Percentiles rank a stretch among this genome's conserved stretches.
Evolutionary conservation across 2,329 filamentous ascomycete species (phyloP).

Genomic region (Trichoderma semiorbis): DNA sequence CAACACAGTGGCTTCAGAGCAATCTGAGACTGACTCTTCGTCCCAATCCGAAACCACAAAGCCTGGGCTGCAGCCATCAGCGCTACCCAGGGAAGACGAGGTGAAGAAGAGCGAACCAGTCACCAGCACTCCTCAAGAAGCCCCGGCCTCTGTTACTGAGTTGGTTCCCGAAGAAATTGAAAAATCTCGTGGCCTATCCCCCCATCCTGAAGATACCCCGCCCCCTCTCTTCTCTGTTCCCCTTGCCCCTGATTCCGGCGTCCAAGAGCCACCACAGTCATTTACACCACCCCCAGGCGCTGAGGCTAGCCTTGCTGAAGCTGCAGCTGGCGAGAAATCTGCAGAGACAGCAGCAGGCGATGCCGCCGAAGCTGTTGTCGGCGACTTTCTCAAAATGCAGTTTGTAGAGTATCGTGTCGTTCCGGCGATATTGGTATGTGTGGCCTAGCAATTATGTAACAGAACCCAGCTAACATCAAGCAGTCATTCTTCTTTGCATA

Average conservation of each 20-base stretch:
- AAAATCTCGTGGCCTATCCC: slow-evolving; percentile 38
- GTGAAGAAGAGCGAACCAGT: background rate
- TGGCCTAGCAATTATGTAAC: background rate
- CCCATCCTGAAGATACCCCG: slow-evolving; percentile 65
- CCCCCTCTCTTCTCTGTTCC: slow-evolving; percentile 53
- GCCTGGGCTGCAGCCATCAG: background rate
- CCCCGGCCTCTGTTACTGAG: slow-evolving; percentile 19
- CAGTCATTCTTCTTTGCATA: slow-evolving; percentile 98
- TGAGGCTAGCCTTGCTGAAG: background rate
- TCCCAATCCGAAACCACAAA: background rate
- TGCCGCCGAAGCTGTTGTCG: slow-evolving; percentile 68
- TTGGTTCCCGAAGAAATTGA: slow-evolving; percentile 16
- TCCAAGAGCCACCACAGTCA: slow-evolving; percentile 24
- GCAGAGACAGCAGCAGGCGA: slow-evolving; percentile 18
- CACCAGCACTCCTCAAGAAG: slow-evolving; percentile 15
- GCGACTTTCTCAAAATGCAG: slow-evolving; percentile 91
- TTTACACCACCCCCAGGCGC: background rate
- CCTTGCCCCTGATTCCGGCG: slow-evolving; percentile 28
- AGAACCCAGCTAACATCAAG: background rate
- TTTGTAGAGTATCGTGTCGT: slow-evolving; percentile 95
- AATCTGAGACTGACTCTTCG: background rate
- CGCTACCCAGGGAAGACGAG: background rate
- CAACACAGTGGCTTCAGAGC: background rate
- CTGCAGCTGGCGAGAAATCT: slow-evolving; percentile 15
- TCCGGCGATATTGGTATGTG: slow-evolving; percentile 83